These are phyloP conservation scores for Letharia columbiana DNA, from an alignment of 495 filamentous ascomycete species.

Conservation along the genomic window DNA sequence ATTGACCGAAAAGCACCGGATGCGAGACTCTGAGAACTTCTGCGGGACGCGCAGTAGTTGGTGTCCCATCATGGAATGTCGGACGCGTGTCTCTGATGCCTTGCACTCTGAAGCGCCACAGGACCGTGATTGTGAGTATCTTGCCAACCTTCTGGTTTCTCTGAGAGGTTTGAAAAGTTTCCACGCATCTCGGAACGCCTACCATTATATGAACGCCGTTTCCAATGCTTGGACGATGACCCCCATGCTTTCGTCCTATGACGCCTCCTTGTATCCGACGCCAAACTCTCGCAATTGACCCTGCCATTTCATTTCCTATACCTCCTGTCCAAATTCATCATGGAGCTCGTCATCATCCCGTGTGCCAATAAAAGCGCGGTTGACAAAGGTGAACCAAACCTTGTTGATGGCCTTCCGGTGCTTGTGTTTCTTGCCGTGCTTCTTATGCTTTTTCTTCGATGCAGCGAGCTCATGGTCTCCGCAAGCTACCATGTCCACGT, in stretches of 20 bases:
- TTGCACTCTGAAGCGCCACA: too few species aligned
- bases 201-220: too few species aligned
- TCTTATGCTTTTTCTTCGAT: slow-evolving; percentile 39
- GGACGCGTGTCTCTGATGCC: too few species aligned
- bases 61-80: too few species aligned
- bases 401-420: slow-evolving; percentile 45
- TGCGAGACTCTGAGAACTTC: too few species aligned
- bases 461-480: slow-evolving; percentile 14
- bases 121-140: too few species aligned
- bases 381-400: slow-evolving; percentile 68
- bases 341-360: slow-evolving; percentile 52
- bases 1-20: too few species aligned
- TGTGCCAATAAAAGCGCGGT: slow-evolving; percentile 71
- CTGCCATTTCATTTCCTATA: neutral
- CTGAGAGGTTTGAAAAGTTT: too few species aligned
- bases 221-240: too few species aligned
- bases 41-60: too few species aligned
- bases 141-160: too few species aligned
- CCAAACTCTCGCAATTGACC: neutral
- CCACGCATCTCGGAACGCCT: too few species aligned
- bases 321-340: slow-evolving; percentile 24
- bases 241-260: neutral
- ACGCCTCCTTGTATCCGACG: neutral
- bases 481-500: slow-evolving; percentile 20
- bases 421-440: slow-evolving; percentile 36